Evolutionary conservation across 495 filamentous ascomycete species (phyloP).

Genomic region (Hyaloscypha variabilis): DNA sequence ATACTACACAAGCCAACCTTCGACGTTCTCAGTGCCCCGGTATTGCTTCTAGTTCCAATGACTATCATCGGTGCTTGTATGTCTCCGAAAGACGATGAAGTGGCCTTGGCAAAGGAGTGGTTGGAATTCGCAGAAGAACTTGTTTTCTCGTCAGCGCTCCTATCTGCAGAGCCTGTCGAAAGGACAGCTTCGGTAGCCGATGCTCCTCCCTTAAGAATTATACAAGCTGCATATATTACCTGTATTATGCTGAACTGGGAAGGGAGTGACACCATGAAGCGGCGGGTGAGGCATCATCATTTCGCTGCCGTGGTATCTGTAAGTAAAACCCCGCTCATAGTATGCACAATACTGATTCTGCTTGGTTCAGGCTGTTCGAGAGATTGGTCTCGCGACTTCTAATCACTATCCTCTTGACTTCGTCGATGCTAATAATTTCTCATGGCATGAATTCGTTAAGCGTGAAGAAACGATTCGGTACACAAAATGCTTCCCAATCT

Average conservation of each 20-base stretch:
- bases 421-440: neutral
- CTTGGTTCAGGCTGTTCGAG: constrained; percentile 10
- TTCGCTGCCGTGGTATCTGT: constrained; percentile 14
- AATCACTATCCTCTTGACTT: constrained; percentile 6
- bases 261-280: constrained; percentile 15
- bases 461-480: constrained; percentile 18
- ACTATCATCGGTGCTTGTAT: constrained; percentile 17
- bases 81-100: constrained; percentile 2
- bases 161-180: constrained; percentile 11
- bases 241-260: constrained; percentile 21
- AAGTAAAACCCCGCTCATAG: neutral
- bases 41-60: constrained; percentile 13
- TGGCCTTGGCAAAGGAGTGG: constrained; percentile 10
- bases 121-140: constrained; percentile 17
- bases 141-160: constrained; percentile 8
- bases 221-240: constrained; percentile 20
- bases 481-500: neutral
- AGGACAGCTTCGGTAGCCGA: neutral
- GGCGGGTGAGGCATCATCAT: constrained; percentile 11
- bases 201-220: neutral
- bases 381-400: constrained; percentile 7
- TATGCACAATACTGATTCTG: neutral
- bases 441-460: constrained; percentile 13
- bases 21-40: neutral
- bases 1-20: constrained; percentile 20